Percentiles rank a stretch among this genome's conserved stretches.
Conservation (phyloP, 495 filamentous ascomycete genomes). For the Hypoxylon fragiforme region DNA sequence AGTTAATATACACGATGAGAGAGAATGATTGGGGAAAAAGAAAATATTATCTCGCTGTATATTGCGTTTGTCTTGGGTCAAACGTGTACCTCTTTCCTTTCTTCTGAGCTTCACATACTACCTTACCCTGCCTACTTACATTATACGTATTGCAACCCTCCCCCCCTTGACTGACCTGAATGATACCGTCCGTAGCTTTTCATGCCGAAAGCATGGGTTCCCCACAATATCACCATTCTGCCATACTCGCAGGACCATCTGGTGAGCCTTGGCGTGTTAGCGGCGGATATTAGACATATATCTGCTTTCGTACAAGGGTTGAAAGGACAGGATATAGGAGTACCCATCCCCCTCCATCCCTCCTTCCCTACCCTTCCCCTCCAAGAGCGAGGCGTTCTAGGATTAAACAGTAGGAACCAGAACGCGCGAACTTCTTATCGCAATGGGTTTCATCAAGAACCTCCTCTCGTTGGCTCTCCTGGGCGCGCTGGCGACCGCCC, state of each 20-base stretch:
- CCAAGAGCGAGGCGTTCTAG: background rate
- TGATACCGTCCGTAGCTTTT: conserved; percentile 7
- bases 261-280: conserved; percentile 29
- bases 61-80: conserved; percentile 13
- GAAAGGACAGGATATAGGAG: conserved; percentile 10
- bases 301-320: too few relatives aligned
- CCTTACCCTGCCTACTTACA: too few relatives aligned
- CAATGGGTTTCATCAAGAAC: conserved; percentile 33
- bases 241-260: conserved; percentile 24
- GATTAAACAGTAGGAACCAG: conserved; percentile 16
- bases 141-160: too few relatives aligned
- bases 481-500: conserved; percentile 28
- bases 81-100: too few relatives aligned
- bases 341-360: too few relatives aligned
- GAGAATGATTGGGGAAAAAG: too few relatives aligned
- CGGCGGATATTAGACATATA: too few relatives aligned
- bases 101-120: conserved; percentile 9
- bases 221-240: conserved; percentile 34
- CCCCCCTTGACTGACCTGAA: too few relatives aligned
- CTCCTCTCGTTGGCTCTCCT: conserved; percentile 24
- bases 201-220: conserved; percentile 28
- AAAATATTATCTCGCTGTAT: conserved; percentile 22
- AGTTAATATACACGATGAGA: conserved; percentile 24
- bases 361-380: too few relatives aligned
- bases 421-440: too few relatives aligned